Percentiles rank a stretch among this genome's conserved stretches.
phyloP scores from a whole-genome alignment of 305 asterid species.

The Rubia peregrina region DNA sequence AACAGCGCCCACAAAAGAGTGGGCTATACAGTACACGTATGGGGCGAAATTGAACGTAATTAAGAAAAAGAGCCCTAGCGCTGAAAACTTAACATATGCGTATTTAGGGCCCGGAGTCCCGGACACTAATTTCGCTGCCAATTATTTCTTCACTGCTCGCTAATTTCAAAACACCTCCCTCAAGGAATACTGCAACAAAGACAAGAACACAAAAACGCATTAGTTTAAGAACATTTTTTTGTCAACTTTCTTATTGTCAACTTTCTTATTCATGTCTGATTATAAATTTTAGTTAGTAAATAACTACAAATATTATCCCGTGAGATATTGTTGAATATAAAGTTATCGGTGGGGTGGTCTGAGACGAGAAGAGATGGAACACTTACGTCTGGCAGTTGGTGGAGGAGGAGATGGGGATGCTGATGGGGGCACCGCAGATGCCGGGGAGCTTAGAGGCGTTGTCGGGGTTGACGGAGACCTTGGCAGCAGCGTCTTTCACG shows the following conservation, averaged over 20 bases:
- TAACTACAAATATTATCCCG: too few species aligned
- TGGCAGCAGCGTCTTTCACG: slow-evolving; percentile 20
- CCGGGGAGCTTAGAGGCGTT: slow-evolving; percentile 47
- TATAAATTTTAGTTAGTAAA: too few species aligned
- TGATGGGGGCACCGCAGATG: slow-evolving; percentile 39
- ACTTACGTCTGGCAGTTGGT: slow-evolving; percentile 44
- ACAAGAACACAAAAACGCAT: too few species aligned
- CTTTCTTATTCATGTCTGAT: too few species aligned
- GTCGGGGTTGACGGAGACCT: slow-evolving; percentile 28
- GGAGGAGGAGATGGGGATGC: slow-evolving; percentile 26
- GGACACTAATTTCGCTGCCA: neutral
- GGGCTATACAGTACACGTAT: neutral
- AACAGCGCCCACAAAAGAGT: neutral
- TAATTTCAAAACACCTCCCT: neutral
- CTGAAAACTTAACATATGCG: too few species aligned
- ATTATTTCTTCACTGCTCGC: neutral
- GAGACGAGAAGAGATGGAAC: too few species aligned
- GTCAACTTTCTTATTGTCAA: too few species aligned
- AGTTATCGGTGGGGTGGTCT: too few species aligned
- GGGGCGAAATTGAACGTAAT: neutral
- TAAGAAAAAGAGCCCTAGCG: neutral
- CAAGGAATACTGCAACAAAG: neutral
- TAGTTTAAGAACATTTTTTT: too few species aligned
- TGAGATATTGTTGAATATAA: too few species aligned
- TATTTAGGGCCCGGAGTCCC: neutral